phyloP scores from a whole-genome alignment of 2,329 filamentous ascomycete species.

The Neopestalotiopsis sp. region DNA sequence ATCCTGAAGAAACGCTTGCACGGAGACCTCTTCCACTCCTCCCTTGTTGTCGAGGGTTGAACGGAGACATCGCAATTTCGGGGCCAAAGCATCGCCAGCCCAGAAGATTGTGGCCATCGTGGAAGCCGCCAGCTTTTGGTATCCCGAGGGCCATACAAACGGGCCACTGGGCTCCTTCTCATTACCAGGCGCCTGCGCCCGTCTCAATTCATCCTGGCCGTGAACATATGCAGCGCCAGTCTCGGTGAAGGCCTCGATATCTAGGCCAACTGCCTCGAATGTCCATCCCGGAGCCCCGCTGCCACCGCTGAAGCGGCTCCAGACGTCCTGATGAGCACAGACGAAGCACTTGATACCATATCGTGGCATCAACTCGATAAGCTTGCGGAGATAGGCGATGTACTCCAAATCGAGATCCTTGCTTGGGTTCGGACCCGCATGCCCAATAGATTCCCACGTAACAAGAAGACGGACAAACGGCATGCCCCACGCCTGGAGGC shows the following conservation, averaged over 20 bases:
- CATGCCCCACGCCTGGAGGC: constrained; percentile 43
- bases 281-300: constrained; percentile 49
- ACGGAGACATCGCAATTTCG: constrained; percentile 25
- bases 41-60: not conserved
- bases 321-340: constrained; percentile 49
- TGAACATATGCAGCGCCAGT: constrained; percentile 40
- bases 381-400: constrained; percentile 40
- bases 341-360: constrained; percentile 47
- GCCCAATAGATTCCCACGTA: constrained; percentile 47
- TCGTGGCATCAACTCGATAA: constrained; percentile 42
- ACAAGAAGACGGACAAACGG: constrained; percentile 45
- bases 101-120: constrained; percentile 34
- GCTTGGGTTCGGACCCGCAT: constrained; percentile 36
- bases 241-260: constrained; percentile 39
- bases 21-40: constrained; percentile 26
- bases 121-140: constrained; percentile 43
- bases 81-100: constrained; percentile 33
- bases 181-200: constrained; percentile 30
- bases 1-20: constrained; percentile 36
- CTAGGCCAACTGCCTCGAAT: constrained; percentile 44
- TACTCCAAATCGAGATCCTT: constrained; percentile 44
- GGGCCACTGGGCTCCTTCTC: constrained; percentile 40
- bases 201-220: constrained; percentile 38
- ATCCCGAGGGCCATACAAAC: constrained; percentile 43
- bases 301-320: constrained; percentile 47